These are phyloP conservation scores for Rhodomyrtus psidioides DNA, from an alignment of 441 rosid genomes.

Conservation along the genomic window DNA sequence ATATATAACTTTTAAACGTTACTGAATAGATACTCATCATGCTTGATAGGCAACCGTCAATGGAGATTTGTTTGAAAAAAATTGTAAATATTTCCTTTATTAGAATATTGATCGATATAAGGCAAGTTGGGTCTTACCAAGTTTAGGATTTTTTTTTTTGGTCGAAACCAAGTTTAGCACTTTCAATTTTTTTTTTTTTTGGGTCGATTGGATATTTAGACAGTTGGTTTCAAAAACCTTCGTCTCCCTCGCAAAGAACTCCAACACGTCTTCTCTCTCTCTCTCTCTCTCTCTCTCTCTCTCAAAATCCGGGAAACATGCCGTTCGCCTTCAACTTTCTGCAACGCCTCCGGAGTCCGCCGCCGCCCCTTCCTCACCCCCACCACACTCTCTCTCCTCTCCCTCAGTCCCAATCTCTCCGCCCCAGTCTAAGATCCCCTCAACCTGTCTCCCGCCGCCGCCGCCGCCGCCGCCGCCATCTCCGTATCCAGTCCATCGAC, in stretches of 20 bases:
- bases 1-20: too few species aligned
- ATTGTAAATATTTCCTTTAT: not conserved
- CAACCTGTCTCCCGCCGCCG: not conserved
- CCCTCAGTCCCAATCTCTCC: not conserved
- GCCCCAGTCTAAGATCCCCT: not conserved
- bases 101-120: not conserved
- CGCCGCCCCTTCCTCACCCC: not conserved
- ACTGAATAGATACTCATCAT: too few species aligned
- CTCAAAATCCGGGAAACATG: not conserved
- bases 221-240: not conserved
- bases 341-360: not conserved
- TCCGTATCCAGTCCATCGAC: constrained; percentile 1
- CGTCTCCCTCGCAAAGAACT: not conserved
- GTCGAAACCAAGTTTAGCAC: too few species aligned
- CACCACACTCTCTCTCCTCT: not conserved
- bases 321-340: not conserved
- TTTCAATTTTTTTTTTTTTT: too few species aligned
- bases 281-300: not conserved
- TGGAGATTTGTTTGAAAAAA: too few species aligned
- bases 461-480: not conserved
- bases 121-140: too few species aligned
- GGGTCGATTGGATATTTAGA: too few species aligned
- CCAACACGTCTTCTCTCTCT: not conserved
- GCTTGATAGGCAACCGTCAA: too few species aligned
- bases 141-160: too few species aligned